Evolutionary conservation across 139 green algal species (phyloP).

Genomic region (Auxenochlorella pyrenoidosa): DNA sequence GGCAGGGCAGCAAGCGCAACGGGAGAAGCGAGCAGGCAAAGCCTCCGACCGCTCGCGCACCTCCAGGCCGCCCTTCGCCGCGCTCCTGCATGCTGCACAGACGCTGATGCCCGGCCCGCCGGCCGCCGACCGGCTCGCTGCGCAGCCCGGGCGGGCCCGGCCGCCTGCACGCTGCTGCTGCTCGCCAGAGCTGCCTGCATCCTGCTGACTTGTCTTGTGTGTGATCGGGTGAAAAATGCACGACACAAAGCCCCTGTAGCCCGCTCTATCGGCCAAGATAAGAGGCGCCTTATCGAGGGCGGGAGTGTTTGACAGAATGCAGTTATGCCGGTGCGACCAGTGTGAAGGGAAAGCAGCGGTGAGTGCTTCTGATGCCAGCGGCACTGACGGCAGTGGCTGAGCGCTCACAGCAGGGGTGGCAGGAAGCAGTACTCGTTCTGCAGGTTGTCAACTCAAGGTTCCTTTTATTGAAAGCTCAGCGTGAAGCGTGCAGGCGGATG

Average conservation of each 20-base stretch:
- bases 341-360: neutral
- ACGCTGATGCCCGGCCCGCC: neutral
- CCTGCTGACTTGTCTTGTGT: neutral
- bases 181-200: neutral
- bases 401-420: no score
- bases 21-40: neutral
- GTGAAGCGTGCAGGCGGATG: no score
- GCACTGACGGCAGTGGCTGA: no score
- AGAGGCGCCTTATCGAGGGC: no score
- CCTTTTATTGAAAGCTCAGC: no score
- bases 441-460: no score
- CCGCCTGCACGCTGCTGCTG: slow-evolving; percentile 10
- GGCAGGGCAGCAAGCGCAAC: neutral
- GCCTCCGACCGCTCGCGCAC: neutral
- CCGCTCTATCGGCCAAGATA: no score
- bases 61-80: slow-evolving; percentile 10
- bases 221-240: neutral
- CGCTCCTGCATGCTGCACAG: neutral
- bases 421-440: no score
- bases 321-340: neutral
- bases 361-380: neutral
- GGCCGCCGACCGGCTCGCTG: neutral
- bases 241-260: no score
- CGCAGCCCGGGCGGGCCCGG: neutral
- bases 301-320: neutral